Percentiles rank a stretch among this genome's conserved stretches.
phyloP scores from a whole-genome alignment of 129 eudicot genomes.

The Pulicaria dysenterica region DNA sequence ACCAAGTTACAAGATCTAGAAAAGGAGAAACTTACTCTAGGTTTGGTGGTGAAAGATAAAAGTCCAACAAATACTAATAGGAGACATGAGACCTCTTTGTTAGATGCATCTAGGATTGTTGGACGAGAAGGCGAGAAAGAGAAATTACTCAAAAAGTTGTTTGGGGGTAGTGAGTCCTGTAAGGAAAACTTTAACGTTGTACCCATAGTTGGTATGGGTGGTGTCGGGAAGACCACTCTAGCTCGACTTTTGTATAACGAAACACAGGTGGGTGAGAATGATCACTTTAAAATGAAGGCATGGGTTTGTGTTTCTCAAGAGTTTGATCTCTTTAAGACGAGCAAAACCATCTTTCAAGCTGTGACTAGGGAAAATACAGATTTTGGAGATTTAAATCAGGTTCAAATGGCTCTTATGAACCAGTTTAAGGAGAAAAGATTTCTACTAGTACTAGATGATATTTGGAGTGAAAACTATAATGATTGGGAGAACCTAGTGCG shows the following conservation, averaged over 20 bases:
- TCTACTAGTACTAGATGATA: neutral
- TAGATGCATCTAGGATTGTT: neutral
- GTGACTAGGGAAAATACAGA: neutral
- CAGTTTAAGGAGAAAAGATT: neutral
- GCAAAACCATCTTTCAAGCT: neutral
- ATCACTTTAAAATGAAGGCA: neutral
- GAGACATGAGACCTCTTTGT: neutral
- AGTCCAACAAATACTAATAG: neutral
- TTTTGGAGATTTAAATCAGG: neutral
- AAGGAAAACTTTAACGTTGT: constrained; percentile 1
- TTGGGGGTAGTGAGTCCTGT: neutral
- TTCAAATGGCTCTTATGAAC: neutral
- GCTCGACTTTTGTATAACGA: neutral
- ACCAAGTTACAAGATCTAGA: constrained; percentile 24
- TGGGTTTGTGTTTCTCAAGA: constrained; percentile 16
- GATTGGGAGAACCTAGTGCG: neutral
- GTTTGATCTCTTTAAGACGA: neutral
- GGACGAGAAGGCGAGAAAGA: neutral
- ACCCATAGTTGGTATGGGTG: constrained; percentile 12
- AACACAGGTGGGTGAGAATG: neutral
- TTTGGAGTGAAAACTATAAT: neutral
- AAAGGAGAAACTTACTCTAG: neutral
- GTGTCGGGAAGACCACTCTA: neutral
- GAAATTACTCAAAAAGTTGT: neutral
- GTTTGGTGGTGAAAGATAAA: neutral